phyloP scores from a whole-genome alignment of 208 protist genomes.

The Leishmania gerbilli region DNA sequence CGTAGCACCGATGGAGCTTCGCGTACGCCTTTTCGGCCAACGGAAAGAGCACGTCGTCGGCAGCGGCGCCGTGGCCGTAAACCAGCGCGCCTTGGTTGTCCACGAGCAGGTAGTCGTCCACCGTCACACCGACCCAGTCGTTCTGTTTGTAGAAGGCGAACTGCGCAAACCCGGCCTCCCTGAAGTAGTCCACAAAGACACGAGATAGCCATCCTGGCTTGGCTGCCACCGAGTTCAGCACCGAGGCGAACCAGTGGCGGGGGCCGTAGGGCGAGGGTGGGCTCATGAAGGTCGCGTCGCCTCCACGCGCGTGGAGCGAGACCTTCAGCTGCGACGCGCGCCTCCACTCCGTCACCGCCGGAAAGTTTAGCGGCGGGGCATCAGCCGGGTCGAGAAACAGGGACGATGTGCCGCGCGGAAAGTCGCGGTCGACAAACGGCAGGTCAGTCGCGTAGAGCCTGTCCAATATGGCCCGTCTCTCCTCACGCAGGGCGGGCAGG shows the following conservation, averaged over 20 bases:
- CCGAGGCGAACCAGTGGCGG: slow-evolving; percentile 81
- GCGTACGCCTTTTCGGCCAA: slow-evolving; percentile 93
- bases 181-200: slow-evolving; percentile 67
- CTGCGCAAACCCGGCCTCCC: slow-evolving; percentile 75
- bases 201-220: slow-evolving; percentile 69
- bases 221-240: slow-evolving; percentile 59
- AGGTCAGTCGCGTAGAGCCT: slow-evolving; percentile 42
- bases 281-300: slow-evolving; percentile 31
- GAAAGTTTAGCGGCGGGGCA: slow-evolving; percentile 47
- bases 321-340: slow-evolving; percentile 40
- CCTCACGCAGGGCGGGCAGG: slow-evolving; percentile 29
- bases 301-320: slow-evolving; percentile 30
- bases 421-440: slow-evolving; percentile 77
- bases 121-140: slow-evolving; percentile 70
- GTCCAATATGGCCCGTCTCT: slow-evolving; percentile 40
- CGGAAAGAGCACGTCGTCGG: slow-evolving; percentile 55
- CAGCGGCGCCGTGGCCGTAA: slow-evolving; percentile 45
- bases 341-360: slow-evolving; percentile 58
- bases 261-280: slow-evolving; percentile 57
- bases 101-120: slow-evolving; percentile 88
- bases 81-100: slow-evolving; percentile 57
- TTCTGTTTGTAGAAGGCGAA: slow-evolving; percentile 89
- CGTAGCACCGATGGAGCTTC: slow-evolving; percentile 91
- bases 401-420: slow-evolving; percentile 77
- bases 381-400: slow-evolving; percentile 72